These are phyloP conservation scores for Hemerocallis citrina DNA, from an alignment of 106 monocot species.

Conservation along the genomic window DNA sequence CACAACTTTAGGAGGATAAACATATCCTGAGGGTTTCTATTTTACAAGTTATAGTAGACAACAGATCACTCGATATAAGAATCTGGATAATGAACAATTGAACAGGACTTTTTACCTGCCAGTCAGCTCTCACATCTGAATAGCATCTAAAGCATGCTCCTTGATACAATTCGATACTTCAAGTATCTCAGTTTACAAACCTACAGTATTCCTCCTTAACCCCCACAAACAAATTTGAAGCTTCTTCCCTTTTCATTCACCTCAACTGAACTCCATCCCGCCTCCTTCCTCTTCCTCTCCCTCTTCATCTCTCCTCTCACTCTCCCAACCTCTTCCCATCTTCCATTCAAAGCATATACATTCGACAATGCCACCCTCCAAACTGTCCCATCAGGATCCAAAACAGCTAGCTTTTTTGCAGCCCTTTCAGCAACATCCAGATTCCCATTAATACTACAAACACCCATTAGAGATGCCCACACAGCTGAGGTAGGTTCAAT, in stretches of 20 bases:
- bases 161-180: slow-evolving; percentile 23
- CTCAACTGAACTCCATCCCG: slow-evolving; percentile 49
- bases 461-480: slow-evolving; percentile 34
- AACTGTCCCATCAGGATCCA: slow-evolving; percentile 23
- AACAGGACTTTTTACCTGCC: no score
- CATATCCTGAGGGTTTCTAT: no score
- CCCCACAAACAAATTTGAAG: slow-evolving; percentile 32
- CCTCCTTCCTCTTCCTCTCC: slow-evolving; percentile 27
- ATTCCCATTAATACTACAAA: slow-evolving; percentile 22
- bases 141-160: slow-evolving; percentile 17
- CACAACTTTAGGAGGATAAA: no score
- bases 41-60: no score
- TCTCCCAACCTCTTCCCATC: slow-evolving; percentile 26
- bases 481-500: slow-evolving; percentile 10
- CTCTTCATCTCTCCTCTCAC: slow-evolving; percentile 27
- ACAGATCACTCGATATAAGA: no score
- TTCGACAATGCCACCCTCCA: slow-evolving; percentile 44
- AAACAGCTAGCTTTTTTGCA: slow-evolving; percentile 15
- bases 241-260: slow-evolving; percentile 16
- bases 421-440: slow-evolving; percentile 28
- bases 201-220: slow-evolving; percentile 34
- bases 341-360: slow-evolving; percentile 22
- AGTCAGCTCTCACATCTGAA: no score
- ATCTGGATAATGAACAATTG: no score
- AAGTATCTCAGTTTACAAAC: slow-evolving; percentile 38